Percentiles rank a stretch among this genome's conserved stretches.
Evolutionary conservation across 768 basidiomycete species (phyloP).

Genomic region (Leccinum subgranulosum): DNA sequence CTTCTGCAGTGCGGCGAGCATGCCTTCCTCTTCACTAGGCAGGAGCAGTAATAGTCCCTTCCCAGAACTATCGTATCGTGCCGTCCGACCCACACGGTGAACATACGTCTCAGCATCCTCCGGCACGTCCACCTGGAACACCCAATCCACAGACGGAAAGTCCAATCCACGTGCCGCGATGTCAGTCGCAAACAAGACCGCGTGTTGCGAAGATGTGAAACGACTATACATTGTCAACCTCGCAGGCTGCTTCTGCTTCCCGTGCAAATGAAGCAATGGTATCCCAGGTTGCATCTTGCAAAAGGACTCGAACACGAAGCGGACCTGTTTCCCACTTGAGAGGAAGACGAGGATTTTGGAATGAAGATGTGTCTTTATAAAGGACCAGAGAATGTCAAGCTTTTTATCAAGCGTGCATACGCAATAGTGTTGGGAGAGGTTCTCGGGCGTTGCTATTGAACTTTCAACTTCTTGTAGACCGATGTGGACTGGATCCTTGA

Average conservation of each 20-base stretch:
- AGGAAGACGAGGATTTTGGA: conserved; percentile 91
- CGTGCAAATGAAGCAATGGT: conserved; percentile 90
- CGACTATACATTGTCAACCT: conserved; percentile 79
- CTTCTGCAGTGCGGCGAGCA: conserved; percentile 65
- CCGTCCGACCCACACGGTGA: conserved; percentile 94
- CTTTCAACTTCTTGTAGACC: conserved; percentile 52
- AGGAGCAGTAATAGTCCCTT: conserved; percentile 78
- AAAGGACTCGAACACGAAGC: conserved; percentile 94
- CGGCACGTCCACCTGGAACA: conserved; percentile 91
- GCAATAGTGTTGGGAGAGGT: conserved; percentile 86
- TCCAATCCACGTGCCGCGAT: conserved; percentile 95
- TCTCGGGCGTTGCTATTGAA: conserved; percentile 58
- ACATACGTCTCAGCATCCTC: conserved; percentile 98
- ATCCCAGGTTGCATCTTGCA: conserved; percentile 94
- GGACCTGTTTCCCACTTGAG: conserved; percentile 95
- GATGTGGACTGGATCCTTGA: conserved; percentile 76
- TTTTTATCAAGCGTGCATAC: conserved; percentile 83
- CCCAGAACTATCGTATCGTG: conserved; percentile 88
- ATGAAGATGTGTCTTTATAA: conserved; percentile 91
- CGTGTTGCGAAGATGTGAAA: conserved; percentile 78
- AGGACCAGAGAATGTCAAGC: conserved; percentile 88
- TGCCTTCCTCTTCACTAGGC: conserved; percentile 93
- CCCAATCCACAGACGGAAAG: conserved; percentile 97
- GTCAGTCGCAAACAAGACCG: conserved; percentile 92
- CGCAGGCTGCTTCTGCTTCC: conserved; percentile 94